Conservation (phyloP, 2,329 filamentous ascomycete species). For the Fusarium sp. region DNA sequence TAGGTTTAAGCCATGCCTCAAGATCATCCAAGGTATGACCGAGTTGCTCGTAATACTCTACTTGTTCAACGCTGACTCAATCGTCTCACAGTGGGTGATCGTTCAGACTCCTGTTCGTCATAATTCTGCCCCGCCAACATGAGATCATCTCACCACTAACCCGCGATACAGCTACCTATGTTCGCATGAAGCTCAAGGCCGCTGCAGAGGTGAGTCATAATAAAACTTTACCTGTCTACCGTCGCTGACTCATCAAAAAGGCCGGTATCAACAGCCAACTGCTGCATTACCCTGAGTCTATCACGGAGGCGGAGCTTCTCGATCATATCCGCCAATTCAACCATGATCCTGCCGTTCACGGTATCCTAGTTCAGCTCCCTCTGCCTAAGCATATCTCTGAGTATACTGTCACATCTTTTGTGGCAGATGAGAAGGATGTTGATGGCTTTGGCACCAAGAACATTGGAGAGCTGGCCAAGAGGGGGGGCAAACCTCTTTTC, state of each 20-base stretch:
- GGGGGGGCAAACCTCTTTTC: slow-evolving; percentile 88
- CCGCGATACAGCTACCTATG: slow-evolving; percentile 80
- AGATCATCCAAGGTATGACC: slow-evolving; percentile 87
- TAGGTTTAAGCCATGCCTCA: slow-evolving; percentile 86
- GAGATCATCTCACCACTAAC: slow-evolving; percentile 29
- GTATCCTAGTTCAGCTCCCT: slow-evolving; percentile 93
- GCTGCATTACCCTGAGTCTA: slow-evolving; percentile 81
- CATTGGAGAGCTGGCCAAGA: slow-evolving; percentile 96
- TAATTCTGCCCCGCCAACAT: slow-evolving; percentile 35
- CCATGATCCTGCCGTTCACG: slow-evolving; percentile 85
- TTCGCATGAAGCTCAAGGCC: slow-evolving; percentile 99
- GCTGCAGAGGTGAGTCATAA: slow-evolving; percentile 77
- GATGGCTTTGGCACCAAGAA: slow-evolving; percentile 95
- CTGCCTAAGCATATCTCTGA: slow-evolving; percentile 91
- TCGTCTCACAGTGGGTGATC: slow-evolving; percentile 76
- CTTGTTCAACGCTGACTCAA: slow-evolving; percentile 36
- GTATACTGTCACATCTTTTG: slow-evolving; percentile 87
- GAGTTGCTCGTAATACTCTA: slow-evolving; percentile 8
- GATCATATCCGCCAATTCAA: slow-evolving; percentile 84
- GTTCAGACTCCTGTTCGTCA: slow-evolving; percentile 83
- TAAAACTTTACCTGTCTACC: background rate
- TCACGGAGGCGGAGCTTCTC: slow-evolving; percentile 86
- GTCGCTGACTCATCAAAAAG: slow-evolving; percentile 52
- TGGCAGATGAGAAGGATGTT: slow-evolving; percentile 94
- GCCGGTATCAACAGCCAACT: slow-evolving; percentile 91